Base-by-base conservation (phyloP, 2,329 filamentous ascomycete genomes). In the Zymoseptoria ardabiliae region DNA sequence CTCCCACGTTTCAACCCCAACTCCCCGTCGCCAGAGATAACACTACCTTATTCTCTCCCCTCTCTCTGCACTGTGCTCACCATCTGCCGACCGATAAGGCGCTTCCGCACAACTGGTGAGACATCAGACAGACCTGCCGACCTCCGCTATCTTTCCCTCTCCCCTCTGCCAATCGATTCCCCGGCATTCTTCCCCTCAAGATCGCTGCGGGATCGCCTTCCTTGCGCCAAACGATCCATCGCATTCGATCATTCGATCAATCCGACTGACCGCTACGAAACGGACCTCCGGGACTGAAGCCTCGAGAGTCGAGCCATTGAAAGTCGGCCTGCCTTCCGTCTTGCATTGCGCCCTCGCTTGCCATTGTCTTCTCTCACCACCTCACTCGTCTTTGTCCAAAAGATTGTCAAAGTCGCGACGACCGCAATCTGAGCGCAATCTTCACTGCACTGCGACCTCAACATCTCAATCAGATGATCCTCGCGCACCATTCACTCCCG, bases 211-310 rank as follows among this genome's bases (percentile, higher is more conserved):
- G 57, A 61, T 60, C 61, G 58, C 56, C 55, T 65, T 62, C 68
- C 65, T 68, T 68, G 66, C 66, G 61, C 58, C 63, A 45, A 45
- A 45, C 35, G 13, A 45, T n/a, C 35, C 35, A 17, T 45, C 25
- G 7, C 25, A 28, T 28, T 28, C 25, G 25, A 28, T 9, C 35
- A 45, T 45, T 45, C 35, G 17, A 45, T 45, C 35, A 45, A 17
- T 66, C 60, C 64, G 25, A 59, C 66, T 68, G 66, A 69, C 67
- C 67, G 67, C 67, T 63, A 62, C 66, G 65, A 66, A 58, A 56
- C 61, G 52, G 57, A 30, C 57, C 30, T 22, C 53, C 61, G 53
- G 48, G 55, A 54, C 51, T 19, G 35, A 17, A 21, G 52, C 30
- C 23, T 30, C 19, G 49, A 35, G 52, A 22, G 19, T 30, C 19